Evolutionary conservation across 2,329 filamentous ascomycete species (phyloP).

Genomic region (Cladosporium sp.): DNA sequence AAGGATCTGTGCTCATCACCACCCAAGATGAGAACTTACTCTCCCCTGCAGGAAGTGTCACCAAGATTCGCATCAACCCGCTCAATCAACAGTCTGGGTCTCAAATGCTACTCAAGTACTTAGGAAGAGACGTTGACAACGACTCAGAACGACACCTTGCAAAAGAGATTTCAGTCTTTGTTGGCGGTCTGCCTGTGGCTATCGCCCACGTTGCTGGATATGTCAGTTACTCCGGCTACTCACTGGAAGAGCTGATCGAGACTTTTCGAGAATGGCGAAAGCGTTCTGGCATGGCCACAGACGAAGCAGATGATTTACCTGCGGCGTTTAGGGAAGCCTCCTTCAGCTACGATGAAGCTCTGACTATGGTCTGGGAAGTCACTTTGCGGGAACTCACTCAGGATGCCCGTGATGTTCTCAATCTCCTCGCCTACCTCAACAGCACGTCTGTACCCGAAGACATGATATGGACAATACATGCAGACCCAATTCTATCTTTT

Average conservation of each 20-base stretch:
- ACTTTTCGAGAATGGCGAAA: slow-evolving; percentile 2
- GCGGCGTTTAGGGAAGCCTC: background rate
- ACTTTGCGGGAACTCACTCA: background rate
- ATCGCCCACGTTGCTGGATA: background rate
- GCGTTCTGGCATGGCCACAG: background rate
- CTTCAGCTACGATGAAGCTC: background rate
- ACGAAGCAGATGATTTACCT: background rate
- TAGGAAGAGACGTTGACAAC: background rate
- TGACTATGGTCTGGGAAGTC: background rate
- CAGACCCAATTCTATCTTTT: background rate
- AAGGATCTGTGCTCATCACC: background rate
- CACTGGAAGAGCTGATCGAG: background rate
- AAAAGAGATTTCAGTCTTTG: background rate
- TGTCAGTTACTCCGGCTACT: background rate
- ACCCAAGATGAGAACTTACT: background rate
- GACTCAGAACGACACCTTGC: background rate
- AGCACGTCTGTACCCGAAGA: background rate
- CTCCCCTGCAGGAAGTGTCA: background rate
- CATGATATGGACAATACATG: slow-evolving; percentile 1
- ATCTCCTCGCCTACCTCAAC: slow-evolving; percentile 8
- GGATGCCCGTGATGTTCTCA: background rate
- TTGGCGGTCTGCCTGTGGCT: background rate
- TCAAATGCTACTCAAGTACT: background rate
- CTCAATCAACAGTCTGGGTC: background rate
- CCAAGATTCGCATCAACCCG: background rate